A percentile compares a stretch with the other conserved stretches of the same genome.
These are phyloP conservation scores for Pleurotus djamor DNA, from an alignment of 768 basidiomycete species.

Conservation along the genomic window DNA sequence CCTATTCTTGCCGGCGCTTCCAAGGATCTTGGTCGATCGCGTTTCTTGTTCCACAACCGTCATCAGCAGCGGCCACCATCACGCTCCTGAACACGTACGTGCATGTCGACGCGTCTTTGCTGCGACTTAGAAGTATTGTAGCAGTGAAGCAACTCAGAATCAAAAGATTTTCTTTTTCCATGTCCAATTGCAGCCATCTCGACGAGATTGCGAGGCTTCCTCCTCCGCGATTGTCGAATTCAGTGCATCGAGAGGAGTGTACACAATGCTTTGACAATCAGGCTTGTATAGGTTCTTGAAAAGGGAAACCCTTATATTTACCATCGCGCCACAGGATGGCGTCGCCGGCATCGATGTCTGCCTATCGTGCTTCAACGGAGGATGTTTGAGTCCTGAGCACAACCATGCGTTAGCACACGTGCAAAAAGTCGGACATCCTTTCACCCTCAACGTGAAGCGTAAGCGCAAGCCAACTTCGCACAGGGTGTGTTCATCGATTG, in stretches of 20 bases:
- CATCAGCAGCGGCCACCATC: background rate
- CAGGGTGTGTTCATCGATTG: conserved; percentile 50
- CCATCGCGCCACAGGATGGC: conserved; percentile 48
- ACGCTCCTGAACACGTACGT: background rate
- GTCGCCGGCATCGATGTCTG: conserved; percentile 86
- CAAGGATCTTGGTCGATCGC: too few relatives aligned
- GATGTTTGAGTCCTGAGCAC: conserved; percentile 60
- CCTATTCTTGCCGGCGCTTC: background rate
- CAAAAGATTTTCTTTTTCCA: conserved; percentile 22
- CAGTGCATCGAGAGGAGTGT: conserved; percentile 90
- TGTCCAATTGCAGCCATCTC: conserved; percentile 47
- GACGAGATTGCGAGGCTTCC: conserved; percentile 44
- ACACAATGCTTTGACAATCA: conserved; percentile 97
- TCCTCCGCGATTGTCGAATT: conserved; percentile 63
- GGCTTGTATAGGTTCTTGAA: conserved; percentile 34
- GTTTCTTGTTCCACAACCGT: too few relatives aligned
- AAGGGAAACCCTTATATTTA: background rate
- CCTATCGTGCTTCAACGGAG: conserved; percentile 92
- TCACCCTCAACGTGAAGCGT: conserved; percentile 82
- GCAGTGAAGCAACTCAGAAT: background rate
- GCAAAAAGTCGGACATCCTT: conserved; percentile 67
- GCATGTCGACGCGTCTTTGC: too few relatives aligned
- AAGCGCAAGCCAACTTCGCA: conserved; percentile 58
- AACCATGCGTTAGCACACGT: conserved; percentile 77
- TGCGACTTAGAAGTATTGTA: background rate